phyloP scores from a whole-genome alignment of 176 grass and related monocot genomes.

The Raddia guianensis region DNA sequence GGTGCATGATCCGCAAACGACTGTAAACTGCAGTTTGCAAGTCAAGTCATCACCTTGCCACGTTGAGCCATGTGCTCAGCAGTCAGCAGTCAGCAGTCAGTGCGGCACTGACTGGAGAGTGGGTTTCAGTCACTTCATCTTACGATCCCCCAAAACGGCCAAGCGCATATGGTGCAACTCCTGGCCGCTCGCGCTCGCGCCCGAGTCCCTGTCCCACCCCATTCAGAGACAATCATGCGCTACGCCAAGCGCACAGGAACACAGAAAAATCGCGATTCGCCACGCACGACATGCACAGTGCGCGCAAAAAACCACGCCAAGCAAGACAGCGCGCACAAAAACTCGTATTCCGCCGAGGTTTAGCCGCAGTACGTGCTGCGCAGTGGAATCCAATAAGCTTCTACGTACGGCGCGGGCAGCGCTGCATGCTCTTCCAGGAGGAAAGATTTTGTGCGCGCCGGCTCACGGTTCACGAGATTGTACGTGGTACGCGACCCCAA shows the following conservation, averaged over 20 bases:
- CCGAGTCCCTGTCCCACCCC: not conserved
- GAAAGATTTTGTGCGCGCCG: not conserved
- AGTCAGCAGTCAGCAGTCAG: not conserved
- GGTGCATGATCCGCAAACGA: not conserved
- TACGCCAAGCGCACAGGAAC: not conserved
- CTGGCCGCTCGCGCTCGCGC: not conserved
- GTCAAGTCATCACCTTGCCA: not conserved
- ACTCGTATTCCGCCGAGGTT: not conserved
- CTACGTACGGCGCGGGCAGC: no score
- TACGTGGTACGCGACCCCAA: no score
- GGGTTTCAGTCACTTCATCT: not conserved
- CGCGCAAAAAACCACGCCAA: not conserved
- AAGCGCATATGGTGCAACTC: conserved; percentile 2
- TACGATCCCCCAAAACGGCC: conserved; percentile 8
- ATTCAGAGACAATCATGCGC: not conserved
- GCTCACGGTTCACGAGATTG: conserved; percentile 17
- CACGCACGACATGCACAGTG: not conserved
- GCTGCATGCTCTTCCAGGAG: no score
- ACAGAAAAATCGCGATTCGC: no score
- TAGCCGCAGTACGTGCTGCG: not conserved
- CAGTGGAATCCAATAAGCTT: not conserved
- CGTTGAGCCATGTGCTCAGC: conserved; percentile 14
- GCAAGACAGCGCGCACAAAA: no score
- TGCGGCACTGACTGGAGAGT: not conserved
- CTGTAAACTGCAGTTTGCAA: not conserved